Base-by-base conservation (phyloP, 139 green algal species). In the Volvox africanus region DNA sequence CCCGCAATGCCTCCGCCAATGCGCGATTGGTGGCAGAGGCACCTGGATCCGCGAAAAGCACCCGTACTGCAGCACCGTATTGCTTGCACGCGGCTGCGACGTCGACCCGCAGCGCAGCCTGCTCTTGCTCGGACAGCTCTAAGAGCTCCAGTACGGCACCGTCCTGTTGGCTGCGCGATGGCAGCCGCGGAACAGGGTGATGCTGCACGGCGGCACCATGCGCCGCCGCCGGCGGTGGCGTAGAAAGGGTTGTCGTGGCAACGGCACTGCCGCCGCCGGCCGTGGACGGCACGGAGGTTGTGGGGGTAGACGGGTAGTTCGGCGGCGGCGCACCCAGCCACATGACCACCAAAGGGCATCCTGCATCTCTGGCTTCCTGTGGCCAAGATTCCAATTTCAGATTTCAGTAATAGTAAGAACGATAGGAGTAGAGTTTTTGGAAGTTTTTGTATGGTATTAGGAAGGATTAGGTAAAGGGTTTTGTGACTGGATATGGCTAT, bases 1-100 rank as follows among this genome's bases (percentile, higher is more conserved):
- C 95, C 44, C 91, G 90, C 28, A 97, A 82, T 0, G 94, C 93
- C 3, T 81, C 87, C 24, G 95, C 91, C 79, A 97, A 90, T 50
- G 86, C 65, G 28, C 55, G 28, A 78, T 96, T 96, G 61, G 92
- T 92, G 26, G 91, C 44, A 11, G 91, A 95, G 13, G 85, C 81
- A 9, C 19, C 80, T 0, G 86, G 88, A 35, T 95, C 93, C 0
- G 91, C 94, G 0, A 91, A 44, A 65, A 92, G 81, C 71, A 94
- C 18, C 55, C 65, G 33, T n/a, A 86, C 55, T n/a, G 26, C 32
- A 68, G 37, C 67, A 18, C 35, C 50, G 35, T 61, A 80, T 33
- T 24, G 33, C 13, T 13, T 18, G 50, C 80, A 86, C 5, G 69
- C 61, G 0, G 65, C 78, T 2, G 62, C 44, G 21, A 82, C 44